A percentile compares a stretch with the other conserved stretches of the same genome.
These are phyloP conservation scores for Skeletonema potamos DNA, from an alignment of 108 stramenopile species.

Conservation along the genomic window DNA sequence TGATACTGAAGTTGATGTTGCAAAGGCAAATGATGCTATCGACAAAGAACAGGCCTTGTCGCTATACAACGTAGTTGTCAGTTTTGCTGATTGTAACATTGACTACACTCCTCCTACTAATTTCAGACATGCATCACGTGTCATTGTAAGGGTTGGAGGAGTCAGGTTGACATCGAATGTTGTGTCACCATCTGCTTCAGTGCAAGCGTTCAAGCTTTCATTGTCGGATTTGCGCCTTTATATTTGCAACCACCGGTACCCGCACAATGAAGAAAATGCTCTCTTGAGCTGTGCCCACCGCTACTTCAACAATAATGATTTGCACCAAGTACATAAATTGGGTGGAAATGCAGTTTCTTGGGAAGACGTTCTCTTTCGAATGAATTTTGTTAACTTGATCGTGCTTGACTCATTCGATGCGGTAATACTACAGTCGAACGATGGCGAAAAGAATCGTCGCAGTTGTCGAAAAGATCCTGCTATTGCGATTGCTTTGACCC, in stretches of 20 bases:
- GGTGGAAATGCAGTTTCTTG: slow-evolving; percentile 20
- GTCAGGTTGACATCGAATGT: slow-evolving; percentile 72
- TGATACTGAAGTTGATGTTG: neutral
- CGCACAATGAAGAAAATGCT: slow-evolving; percentile 63
- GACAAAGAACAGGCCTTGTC: slow-evolving; percentile 1
- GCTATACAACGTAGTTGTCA: slow-evolving; percentile 53
- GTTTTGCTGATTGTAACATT: slow-evolving; percentile 69
- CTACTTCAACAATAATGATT: slow-evolving; percentile 22
- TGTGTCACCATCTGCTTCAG: slow-evolving; percentile 44
- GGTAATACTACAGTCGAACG: slow-evolving; percentile 22
- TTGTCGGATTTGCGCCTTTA: slow-evolving; percentile 58
- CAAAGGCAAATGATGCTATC: neutral
- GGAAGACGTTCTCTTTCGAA: slow-evolving; percentile 51
- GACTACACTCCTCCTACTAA: slow-evolving; percentile 62
- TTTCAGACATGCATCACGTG: slow-evolving; percentile 52
- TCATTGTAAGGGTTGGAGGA: slow-evolving; percentile 69
- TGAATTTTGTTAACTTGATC: slow-evolving; percentile 64
- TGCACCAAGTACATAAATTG: neutral
- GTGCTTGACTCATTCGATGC: slow-evolving; percentile 65
- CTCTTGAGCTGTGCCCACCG: slow-evolving; percentile 43
- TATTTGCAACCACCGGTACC: slow-evolving; percentile 50
- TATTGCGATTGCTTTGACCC: slow-evolving; percentile 35
- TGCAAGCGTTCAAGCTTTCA: slow-evolving; percentile 64
- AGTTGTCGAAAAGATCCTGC: slow-evolving; percentile 37
- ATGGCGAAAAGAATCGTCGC: neutral